Percentiles rank a stretch among this genome's conserved stretches.
These are phyloP conservation scores for Deuterostichococcus epilithicus DNA, from an alignment of 139 green algal genomes.

Conservation along the genomic window DNA sequence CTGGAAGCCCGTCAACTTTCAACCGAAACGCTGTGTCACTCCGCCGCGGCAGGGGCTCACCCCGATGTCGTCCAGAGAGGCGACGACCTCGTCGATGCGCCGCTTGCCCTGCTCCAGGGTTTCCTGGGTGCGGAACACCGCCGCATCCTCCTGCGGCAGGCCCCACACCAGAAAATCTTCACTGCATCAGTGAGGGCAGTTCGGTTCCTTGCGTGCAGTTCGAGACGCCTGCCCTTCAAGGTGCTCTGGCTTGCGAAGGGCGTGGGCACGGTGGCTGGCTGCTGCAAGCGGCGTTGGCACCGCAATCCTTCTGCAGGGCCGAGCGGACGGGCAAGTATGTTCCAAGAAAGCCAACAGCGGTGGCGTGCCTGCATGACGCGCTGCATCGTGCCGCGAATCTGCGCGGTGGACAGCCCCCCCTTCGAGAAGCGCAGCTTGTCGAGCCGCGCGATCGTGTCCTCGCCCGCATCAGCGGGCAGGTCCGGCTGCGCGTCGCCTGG, in stretches of 20 bases:
- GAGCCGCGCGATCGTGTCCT: constrained; percentile 74
- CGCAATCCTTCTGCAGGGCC: too few species aligned
- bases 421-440: constrained; percentile 84
- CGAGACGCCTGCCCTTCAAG: not conserved
- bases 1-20: too few species aligned
- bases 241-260: too few species aligned
- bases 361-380: constrained; percentile 71
- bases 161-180: not conserved
- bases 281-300: too few species aligned
- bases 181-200: not conserved
- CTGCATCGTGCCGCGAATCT: constrained; percentile 85
- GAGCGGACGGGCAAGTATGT: not conserved
- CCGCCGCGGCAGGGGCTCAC: not conserved
- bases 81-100: constrained; percentile 83
- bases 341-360: not conserved
- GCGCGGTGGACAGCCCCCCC: constrained; percentile 67
- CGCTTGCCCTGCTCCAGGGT: constrained; percentile 79
- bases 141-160: constrained; percentile 81
- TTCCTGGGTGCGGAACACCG: constrained; percentile 91
- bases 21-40: too few species aligned
- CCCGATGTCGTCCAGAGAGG: constrained; percentile 64
- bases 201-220: not conserved
- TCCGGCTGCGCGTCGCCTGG: constrained; percentile 73
- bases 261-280: too few species aligned
- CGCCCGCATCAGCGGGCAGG: constrained; percentile 67